phyloP scores from a whole-genome alignment of 2,329 filamentous ascomycete genomes.

The Catunica adiposa region DNA sequence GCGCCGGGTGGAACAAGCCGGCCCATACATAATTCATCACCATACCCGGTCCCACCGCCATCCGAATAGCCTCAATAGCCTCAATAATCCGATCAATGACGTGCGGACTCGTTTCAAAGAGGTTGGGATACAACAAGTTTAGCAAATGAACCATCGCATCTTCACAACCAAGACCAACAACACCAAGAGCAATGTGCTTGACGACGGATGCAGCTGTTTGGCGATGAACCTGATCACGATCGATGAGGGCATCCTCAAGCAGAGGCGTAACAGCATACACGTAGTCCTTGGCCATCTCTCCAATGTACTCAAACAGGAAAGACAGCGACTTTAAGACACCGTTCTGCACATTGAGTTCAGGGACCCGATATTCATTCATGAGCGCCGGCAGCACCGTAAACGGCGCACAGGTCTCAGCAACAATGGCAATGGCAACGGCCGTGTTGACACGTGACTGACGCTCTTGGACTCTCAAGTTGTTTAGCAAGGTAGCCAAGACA shows the following conservation, averaged over 20 bases:
- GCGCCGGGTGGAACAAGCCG: constrained; percentile 86
- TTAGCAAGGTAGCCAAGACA: constrained; percentile 84
- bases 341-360: constrained; percentile 96
- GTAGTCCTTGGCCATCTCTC: constrained; percentile 99
- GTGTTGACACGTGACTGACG: constrained; percentile 97
- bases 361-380: constrained; percentile 98
- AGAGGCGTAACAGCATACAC: constrained; percentile 95
- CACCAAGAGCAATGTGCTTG: constrained; percentile 92
- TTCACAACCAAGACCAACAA: constrained; percentile 94
- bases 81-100: constrained; percentile 97
- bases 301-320: constrained; percentile 98
- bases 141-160: constrained; percentile 97
- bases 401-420: constrained; percentile 92
- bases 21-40: constrained; percentile 99
- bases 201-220: constrained; percentile 94
- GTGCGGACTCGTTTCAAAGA: constrained; percentile 95
- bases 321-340: constrained; percentile 93
- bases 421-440: constrained; percentile 93
- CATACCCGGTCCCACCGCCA: constrained; percentile 79
- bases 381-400: constrained; percentile 96
- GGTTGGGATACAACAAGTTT: constrained; percentile 87
- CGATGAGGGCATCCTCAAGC: constrained; percentile 90
- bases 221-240: constrained; percentile 92
- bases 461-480: constrained; percentile 93
- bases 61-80: constrained; percentile 86